Conservation (phyloP, 2,329 filamentous ascomycete species). For the Aspergillus transmontanensis region DNA sequence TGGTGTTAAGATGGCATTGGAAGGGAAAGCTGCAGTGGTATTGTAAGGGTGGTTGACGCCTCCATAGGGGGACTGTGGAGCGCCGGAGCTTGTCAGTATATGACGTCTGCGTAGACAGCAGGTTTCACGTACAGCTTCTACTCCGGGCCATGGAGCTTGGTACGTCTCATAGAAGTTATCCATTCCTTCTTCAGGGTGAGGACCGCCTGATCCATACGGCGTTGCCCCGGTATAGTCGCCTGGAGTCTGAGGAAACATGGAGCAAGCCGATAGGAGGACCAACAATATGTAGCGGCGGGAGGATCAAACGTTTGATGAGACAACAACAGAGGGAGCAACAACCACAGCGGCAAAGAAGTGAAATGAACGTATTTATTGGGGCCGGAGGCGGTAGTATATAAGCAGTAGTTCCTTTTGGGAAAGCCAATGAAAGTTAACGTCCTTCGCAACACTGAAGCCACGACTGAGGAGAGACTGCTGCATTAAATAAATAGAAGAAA, state of each 20-base stretch:
- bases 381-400: not conserved
- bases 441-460: slow-evolving; percentile 5
- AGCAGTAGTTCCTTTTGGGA: not conserved
- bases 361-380: slow-evolving; percentile 2
- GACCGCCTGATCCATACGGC: slow-evolving; percentile 27
- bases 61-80: slow-evolving; percentile 28
- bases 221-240: slow-evolving; percentile 27
- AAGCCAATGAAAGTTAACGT: not conserved
- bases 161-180: slow-evolving; percentile 32
- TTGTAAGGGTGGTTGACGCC: slow-evolving; percentile 35
- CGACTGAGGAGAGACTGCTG: slow-evolving; percentile 6
- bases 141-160: slow-evolving; percentile 30
- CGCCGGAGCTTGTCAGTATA: slow-evolving; percentile 11
- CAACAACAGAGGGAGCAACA: slow-evolving; percentile 2
- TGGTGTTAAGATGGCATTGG: slow-evolving; percentile 38
- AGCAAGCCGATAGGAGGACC: slow-evolving; percentile 23
- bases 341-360: slow-evolving; percentile 3
- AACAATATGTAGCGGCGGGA: slow-evolving; percentile 19
- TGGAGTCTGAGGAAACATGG: slow-evolving; percentile 29
- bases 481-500: slow-evolving; percentile 15
- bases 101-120: not conserved
- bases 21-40: slow-evolving; percentile 31
- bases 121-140: slow-evolving; percentile 33
- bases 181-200: slow-evolving; percentile 30
- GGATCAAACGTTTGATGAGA: slow-evolving; percentile 29